Conservation (phyloP, 2,329 filamentous ascomycete genomes). For the Cercospora janseana region DNA sequence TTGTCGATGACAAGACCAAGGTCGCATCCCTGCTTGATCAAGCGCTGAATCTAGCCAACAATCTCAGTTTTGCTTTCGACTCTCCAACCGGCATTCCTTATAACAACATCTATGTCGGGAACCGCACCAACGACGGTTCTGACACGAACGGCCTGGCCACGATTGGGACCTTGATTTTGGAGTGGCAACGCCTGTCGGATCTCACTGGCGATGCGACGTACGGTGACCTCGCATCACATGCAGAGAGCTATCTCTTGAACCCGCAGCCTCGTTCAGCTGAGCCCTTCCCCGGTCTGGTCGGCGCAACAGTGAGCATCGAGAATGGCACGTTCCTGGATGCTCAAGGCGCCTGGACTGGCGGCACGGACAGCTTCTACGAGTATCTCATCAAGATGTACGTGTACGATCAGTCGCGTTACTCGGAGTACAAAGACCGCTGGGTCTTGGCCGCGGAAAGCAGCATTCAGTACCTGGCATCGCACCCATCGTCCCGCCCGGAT, state of each 20-base stretch:
- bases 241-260: constrained; percentile 62
- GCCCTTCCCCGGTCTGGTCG: constrained; percentile 75
- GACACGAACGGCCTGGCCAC: constrained; percentile 70
- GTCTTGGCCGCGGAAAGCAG: constrained; percentile 70
- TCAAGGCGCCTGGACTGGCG: constrained; percentile 69
- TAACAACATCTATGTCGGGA: constrained; percentile 63
- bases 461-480: constrained; percentile 67
- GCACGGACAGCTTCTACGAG: constrained; percentile 80
- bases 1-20: constrained; percentile 37
- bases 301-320: constrained; percentile 62
- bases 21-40: constrained; percentile 65
- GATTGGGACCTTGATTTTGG: constrained; percentile 73
- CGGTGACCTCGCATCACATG: constrained; percentile 63
- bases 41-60: constrained; percentile 66
- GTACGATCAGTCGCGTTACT: constrained; percentile 67
- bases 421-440: constrained; percentile 69
- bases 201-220: constrained; percentile 68
- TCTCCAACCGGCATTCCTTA: constrained; percentile 72
- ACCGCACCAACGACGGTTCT: constrained; percentile 47
- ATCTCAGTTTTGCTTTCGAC: constrained; percentile 73
- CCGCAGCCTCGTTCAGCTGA: constrained; percentile 63
- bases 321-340: constrained; percentile 67
- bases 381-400: constrained; percentile 90
- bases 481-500: constrained; percentile 65
- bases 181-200: constrained; percentile 80